Percentiles rank a stretch among this genome's conserved stretches.
phyloP scores from a whole-genome alignment of 192 early-diverging fungal genomes.

The Chytriomyces hyalinus region DNA sequence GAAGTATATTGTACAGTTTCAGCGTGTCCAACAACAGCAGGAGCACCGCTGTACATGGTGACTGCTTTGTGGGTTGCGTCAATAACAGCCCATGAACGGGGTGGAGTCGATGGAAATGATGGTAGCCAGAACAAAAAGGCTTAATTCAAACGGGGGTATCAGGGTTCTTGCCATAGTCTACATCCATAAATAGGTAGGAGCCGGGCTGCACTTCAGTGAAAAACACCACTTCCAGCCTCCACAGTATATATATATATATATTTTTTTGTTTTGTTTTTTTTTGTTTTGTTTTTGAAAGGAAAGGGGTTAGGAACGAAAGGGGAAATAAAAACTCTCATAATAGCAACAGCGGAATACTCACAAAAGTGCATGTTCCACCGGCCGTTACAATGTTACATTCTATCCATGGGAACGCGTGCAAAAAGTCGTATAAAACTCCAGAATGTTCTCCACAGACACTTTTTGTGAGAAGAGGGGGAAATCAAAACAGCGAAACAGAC shows the following conservation, averaged over 20 bases:
- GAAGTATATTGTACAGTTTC: neutral
- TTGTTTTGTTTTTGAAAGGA: too few relatives aligned
- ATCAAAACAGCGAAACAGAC: too few relatives aligned
- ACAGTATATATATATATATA: too few relatives aligned
- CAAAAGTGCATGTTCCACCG: too few relatives aligned
- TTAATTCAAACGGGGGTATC: neutral
- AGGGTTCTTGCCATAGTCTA: neutral
- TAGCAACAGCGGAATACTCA: too few relatives aligned
- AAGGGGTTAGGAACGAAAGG: too few relatives aligned
- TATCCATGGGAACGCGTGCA: too few relatives aligned
- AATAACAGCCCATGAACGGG: neutral
- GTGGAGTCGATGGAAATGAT: neutral
- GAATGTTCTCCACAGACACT: too few relatives aligned
- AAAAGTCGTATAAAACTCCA: too few relatives aligned
- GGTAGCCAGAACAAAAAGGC: neutral
- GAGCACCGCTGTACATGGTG: neutral
- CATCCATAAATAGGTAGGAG: neutral
- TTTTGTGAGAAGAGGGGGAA: too few relatives aligned
- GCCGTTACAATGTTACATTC: too few relatives aligned
- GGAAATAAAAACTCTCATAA: too few relatives aligned
- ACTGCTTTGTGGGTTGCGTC: neutral
- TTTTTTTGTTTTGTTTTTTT: neutral
- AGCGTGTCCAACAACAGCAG: neutral
- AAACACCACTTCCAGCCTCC: neutral
- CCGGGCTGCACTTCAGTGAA: neutral